phyloP scores from a whole-genome alignment of 345 rosid genomes.

The Acer campestre region DNA sequence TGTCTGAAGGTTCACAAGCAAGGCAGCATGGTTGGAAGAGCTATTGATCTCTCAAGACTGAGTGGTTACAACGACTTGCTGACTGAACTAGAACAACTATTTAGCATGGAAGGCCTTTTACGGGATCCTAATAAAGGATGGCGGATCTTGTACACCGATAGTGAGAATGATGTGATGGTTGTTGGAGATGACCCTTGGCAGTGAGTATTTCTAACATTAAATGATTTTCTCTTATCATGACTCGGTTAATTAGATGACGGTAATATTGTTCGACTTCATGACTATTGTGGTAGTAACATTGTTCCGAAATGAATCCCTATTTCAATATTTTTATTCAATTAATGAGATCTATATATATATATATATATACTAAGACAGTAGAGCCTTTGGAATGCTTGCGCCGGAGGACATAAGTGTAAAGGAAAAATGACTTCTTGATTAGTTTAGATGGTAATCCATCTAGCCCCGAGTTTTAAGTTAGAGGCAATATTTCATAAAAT shows the following conservation, averaged over 20 bases:
- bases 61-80: slow-evolving; percentile 72
- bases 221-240: background rate
- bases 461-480: background rate
- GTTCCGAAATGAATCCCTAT: background rate
- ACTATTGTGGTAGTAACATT: background rate
- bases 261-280: background rate
- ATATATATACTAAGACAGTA: background rate
- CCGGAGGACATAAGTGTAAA: background rate
- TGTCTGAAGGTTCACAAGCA: slow-evolving; percentile 86
- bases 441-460: background rate
- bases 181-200: slow-evolving; percentile 97
- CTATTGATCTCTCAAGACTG: slow-evolving; percentile 77
- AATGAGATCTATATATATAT: background rate
- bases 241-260: background rate
- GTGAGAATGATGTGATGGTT: slow-evolving; percentile 91
- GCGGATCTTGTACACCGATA: slow-evolving; percentile 83
- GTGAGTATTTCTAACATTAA: slow-evolving; percentile 49
- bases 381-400: background rate
- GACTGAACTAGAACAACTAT: slow-evolving; percentile 71
- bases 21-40: slow-evolving; percentile 92
- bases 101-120: slow-evolving; percentile 85
- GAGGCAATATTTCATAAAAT: background rate
- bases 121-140: slow-evolving; percentile 79
- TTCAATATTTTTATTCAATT: background rate
- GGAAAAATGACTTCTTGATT: background rate